Evolutionary conservation across 2,329 filamentous ascomycete genomes (phyloP).

Genomic region (Trichoderma atrobrunneum): DNA sequence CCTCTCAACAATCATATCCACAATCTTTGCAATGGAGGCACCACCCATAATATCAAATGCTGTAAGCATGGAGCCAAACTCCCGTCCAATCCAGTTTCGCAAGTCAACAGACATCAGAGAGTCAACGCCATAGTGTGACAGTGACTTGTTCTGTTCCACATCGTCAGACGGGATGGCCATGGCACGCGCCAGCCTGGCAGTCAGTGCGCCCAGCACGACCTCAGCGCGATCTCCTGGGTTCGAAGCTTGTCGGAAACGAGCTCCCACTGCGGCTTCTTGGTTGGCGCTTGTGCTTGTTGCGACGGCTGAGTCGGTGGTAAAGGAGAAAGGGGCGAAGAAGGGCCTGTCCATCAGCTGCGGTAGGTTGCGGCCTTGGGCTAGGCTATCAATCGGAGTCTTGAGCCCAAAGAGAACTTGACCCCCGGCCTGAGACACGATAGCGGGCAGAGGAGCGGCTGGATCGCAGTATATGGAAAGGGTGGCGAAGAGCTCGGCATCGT

Average conservation of each 20-base stretch:
- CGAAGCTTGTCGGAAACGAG: not conserved
- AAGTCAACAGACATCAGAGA: constrained; percentile 44
- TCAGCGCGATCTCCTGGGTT: not conserved
- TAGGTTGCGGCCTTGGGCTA: not conserved
- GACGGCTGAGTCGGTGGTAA: not conserved
- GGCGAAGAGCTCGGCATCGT: not conserved
- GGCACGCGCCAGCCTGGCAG: constrained; percentile 32
- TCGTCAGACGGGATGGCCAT: constrained; percentile 31
- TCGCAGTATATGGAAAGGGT: not conserved
- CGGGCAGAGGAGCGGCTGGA: not conserved
- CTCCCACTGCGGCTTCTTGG: not conserved
- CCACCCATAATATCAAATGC: constrained; percentile 38
- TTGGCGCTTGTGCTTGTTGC: not conserved
- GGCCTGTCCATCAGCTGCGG: not conserved
- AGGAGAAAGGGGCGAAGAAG: not conserved
- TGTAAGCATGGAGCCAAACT: constrained; percentile 33
- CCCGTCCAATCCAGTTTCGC: constrained; percentile 40
- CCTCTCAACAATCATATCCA: not conserved
- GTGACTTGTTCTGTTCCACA: constrained; percentile 24
- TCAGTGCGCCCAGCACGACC: constrained; percentile 25
- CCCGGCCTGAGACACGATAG: not conserved
- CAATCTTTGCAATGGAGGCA: not conserved
- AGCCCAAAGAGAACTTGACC: constrained; percentile 4
- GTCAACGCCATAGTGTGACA: constrained; percentile 27
- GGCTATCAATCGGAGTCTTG: not conserved